Evolutionary conservation across 352 stramenopile species (phyloP), one percentile per base, ranked within the genome.

Genomic region (Phytophthora colocasiae): DNA sequence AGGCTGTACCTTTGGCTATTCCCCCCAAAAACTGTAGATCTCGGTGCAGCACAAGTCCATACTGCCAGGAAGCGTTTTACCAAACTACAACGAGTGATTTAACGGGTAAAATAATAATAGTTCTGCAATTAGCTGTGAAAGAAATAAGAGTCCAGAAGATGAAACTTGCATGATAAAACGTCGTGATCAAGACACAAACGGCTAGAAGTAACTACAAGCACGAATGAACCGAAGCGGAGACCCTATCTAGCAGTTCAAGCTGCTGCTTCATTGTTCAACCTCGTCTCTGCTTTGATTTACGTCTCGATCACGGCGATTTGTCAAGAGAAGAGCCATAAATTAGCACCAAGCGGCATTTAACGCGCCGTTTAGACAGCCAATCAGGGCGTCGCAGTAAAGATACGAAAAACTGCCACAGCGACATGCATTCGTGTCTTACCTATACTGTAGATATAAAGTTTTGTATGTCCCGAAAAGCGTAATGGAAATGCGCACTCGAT

Each of bases 401-500:
- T 29, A 46, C 36, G 56, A 52, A 47, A 27, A 39, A 38, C 44
- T 14, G 49, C 5, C 24, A 32, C 41, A 71, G n/a, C 26, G 56
- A 66, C 55, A 57, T 67, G 56, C 55, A 12, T 34, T 11, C 14
- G 7, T 19, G 11, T 27, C 15, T 32, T 34, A 34, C 6, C 6
- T 3, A n/a, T n/a, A n/a, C n/a, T n/a, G 0, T 34, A 34, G 29
- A 17, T 50, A 22, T 50, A 11, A 17, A 6, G 34, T 34, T 50
- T 34, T 50, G 44, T 34, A 50, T 50, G 22, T 11, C 4, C 17
- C 31, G 31, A 11, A 34, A 31, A 32, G 31, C 47, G 57, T 63
- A 66, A 67, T 67, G 56, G 63, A 66, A 66, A 62, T 66, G 55
- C 63, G 38, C n/a, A n/a, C 31, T 51, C 26, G 11, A 31, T 31